Percentiles rank a stretch among this genome's conserved stretches.
phyloP scores from a whole-genome alignment of 495 filamentous ascomycete genomes.

The Penicillium arizonense region DNA sequence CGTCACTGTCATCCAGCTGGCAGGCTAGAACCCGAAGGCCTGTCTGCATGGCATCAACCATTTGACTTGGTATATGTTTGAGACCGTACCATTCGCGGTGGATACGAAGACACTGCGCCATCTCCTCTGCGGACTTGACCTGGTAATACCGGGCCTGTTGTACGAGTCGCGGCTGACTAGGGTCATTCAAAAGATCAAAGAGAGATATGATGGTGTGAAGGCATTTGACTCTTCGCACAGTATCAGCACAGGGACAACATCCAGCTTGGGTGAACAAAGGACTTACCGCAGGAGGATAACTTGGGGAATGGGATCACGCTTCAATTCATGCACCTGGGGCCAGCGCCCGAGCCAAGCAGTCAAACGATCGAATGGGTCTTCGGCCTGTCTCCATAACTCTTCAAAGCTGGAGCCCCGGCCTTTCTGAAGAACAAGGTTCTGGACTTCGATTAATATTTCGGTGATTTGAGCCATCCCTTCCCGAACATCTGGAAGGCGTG shows the following conservation, averaged over 20 bases:
- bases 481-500: constrained; percentile 31
- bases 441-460: constrained; percentile 23
- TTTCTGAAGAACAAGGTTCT: constrained; percentile 29
- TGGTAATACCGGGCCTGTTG: constrained; percentile 19
- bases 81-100: constrained; percentile 32
- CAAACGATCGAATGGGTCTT: constrained; percentile 23
- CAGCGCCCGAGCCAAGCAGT: constrained; percentile 25
- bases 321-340: constrained; percentile 19
- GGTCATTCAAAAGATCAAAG: constrained; percentile 22
- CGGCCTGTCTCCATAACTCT: constrained; percentile 21
- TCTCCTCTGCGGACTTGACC: constrained; percentile 25
- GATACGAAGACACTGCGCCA: constrained; percentile 31
- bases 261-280: background rate
- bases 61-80: constrained; percentile 32
- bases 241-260: constrained; percentile 6
- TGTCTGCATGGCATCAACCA: constrained; percentile 30
- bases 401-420: constrained; percentile 10
- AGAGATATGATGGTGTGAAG: constrained; percentile 27
- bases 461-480: constrained; percentile 23
- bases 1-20: constrained; percentile 20
- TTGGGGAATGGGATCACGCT: constrained; percentile 31
- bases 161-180: constrained; percentile 10
- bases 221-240: constrained; percentile 27
- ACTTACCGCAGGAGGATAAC: constrained; percentile 40
- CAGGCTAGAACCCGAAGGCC: constrained; percentile 26